Percentiles rank a stretch among this genome's conserved stretches.
Evolutionary conservation across 257 asterid species (phyloP).

Genomic region (Solanum virginianum): DNA sequence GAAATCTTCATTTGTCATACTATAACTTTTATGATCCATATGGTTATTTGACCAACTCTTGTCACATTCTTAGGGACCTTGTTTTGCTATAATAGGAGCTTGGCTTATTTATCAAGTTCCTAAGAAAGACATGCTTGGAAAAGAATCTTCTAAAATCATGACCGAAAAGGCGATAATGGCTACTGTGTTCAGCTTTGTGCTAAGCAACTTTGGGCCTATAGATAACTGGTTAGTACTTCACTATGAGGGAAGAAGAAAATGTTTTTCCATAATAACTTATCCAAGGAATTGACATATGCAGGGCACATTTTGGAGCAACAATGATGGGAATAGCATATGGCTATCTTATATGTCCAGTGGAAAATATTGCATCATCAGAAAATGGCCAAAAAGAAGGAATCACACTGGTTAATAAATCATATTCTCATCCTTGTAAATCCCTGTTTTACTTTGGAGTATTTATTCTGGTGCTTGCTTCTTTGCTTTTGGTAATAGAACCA

Average conservation of each 20-base stretch:
- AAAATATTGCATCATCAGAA: slow-evolving; percentile 33
- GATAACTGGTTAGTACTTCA: slow-evolving; percentile 57
- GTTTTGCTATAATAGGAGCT: slow-evolving; percentile 72
- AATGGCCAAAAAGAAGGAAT: slow-evolving; percentile 37
- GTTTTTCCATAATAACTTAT: no score
- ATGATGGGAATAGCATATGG: slow-evolving; percentile 62
- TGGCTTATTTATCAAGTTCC: slow-evolving; percentile 63
- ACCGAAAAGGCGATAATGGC: slow-evolving; percentile 38
- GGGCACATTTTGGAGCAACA: slow-evolving; percentile 68
- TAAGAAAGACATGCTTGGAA: slow-evolving; percentile 34
- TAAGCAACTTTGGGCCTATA: slow-evolving; percentile 54
- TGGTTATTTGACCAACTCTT: neutral
- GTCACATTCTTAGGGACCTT: slow-evolving; percentile 47
- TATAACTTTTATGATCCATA: neutral
- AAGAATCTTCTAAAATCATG: slow-evolving; percentile 36
- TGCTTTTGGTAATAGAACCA: slow-evolving; percentile 46
- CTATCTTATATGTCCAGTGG: slow-evolving; percentile 41
- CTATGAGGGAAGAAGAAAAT: neutral
- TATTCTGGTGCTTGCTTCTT: slow-evolving; percentile 35
- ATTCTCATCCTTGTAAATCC: slow-evolving; percentile 61
- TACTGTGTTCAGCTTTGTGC: slow-evolving; percentile 43
- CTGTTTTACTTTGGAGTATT: slow-evolving; percentile 41
- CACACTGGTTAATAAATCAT: slow-evolving; percentile 23
- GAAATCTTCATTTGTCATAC: no score
- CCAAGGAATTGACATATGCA: slow-evolving; percentile 5